Evolutionary conservation across 345 rosid species (phyloP), one percentile per base, ranked within the genome.

Genomic region (Linum tenue): DNA sequence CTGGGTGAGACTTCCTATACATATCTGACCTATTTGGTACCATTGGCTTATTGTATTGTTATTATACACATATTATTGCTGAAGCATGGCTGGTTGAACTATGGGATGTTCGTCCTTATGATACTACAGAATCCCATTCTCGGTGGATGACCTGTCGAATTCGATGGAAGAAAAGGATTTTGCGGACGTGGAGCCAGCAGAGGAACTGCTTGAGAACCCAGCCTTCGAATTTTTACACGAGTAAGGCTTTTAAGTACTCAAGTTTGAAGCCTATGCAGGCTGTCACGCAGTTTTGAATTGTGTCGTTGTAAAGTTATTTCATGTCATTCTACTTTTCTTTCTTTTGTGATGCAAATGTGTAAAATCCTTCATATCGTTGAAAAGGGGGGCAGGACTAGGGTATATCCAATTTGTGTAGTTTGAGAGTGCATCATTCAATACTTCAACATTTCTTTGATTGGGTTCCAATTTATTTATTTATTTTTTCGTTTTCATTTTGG

Each of bases 81-180:
- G 31, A 22, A 22, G 10, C 50, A 5, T 4, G 50, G 50, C 10
- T 48, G 2, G 14, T 48, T 9, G 14, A 9, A 15, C 53, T 10
- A 9, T 10, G 53, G 11, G 2, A 9, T 48, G 31, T 22, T 60
- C 42, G 38, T 43, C 14, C 42, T 62, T 75, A 8, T 37, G 51
- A 37, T 12, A 64, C 48, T 6, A 62, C 95, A 87, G 97, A 85
- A 95, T 91, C 70, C 99, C 96, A 39, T 95, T 91, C 88, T 91
- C 99, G 16, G 83, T 91, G 9, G 97, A 95, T 8, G 99, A 94
- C 68, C 89, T 95, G 14, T 77, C 97, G 0, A 82, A 62, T 74
- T 75, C 96, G 35, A 72, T 95, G 71, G 87, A 86, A 65, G 99
- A 84, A 78, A 95, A 81, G 68, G 99, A 95, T 69, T 95, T 95